Evolutionary conservation across 2,329 filamentous ascomycete genomes (phyloP).

Genomic region (Coniochaeta hoffmannii): DNA sequence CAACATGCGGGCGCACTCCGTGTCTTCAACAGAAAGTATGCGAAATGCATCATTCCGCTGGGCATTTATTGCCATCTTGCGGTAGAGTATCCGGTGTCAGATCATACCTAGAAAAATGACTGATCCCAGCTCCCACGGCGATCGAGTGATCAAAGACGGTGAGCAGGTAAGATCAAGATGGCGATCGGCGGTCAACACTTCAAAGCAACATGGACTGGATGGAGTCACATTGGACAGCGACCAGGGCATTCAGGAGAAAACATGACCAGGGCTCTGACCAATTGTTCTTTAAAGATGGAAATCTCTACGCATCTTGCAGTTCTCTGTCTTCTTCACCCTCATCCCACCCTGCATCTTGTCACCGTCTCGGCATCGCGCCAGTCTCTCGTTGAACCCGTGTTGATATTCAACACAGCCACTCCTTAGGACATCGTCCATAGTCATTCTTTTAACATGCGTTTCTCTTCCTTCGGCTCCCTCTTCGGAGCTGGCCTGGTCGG

Average conservation of each 20-base stretch:
- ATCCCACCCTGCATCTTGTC: background rate
- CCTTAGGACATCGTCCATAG: background rate
- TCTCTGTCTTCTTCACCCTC: background rate
- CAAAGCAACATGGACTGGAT: background rate
- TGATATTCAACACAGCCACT: conserved; percentile 3
- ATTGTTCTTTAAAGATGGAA: background rate
- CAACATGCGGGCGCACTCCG: no score
- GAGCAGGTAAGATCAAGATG: background rate
- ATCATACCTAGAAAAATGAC: background rate
- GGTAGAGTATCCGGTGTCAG: background rate
- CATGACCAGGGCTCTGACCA: background rate
- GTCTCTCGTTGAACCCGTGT: background rate
- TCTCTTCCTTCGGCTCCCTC: conserved; percentile 1
- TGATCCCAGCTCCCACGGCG: background rate
- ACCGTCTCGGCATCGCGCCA: background rate
- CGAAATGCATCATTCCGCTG: no score
- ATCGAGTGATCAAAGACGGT: background rate
- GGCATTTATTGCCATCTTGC: background rate
- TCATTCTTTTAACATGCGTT: conserved; percentile 5
- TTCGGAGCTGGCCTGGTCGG: conserved; percentile 1
- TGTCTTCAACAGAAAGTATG: no score
- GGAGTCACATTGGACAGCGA: background rate
- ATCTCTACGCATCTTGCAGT: background rate
- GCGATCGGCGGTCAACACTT: background rate
- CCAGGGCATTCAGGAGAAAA: background rate